Evolutionary conservation across 495 filamentous ascomycete genomes (phyloP).

Genomic region (Parachaetomium inaequale): DNA sequence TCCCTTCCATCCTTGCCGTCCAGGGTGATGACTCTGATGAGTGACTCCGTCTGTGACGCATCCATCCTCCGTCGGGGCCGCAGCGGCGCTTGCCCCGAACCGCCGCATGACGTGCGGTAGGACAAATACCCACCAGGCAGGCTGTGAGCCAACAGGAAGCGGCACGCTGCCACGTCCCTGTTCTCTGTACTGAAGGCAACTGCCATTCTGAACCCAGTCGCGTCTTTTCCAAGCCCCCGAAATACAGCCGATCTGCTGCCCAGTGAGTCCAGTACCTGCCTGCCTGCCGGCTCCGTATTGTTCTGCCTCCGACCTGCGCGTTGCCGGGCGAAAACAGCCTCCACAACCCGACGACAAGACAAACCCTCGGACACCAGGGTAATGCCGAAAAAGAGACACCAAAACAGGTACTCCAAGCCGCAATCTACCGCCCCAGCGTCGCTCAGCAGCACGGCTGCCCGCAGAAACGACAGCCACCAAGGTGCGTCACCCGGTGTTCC

Average conservation of each 20-base stretch:
- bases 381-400: slow-evolving; percentile 57
- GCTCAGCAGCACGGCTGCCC: slow-evolving; percentile 31
- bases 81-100: slow-evolving; percentile 1
- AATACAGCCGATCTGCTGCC: neutral
- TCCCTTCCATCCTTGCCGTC: neutral
- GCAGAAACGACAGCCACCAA: slow-evolving; percentile 25
- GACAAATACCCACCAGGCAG: slow-evolving; percentile 2
- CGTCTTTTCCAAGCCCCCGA: neutral
- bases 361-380: neutral
- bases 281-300: neutral
- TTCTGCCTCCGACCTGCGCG: neutral
- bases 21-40: neutral
- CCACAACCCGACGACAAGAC: neutral
- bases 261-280: no score
- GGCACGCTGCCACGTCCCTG: neutral
- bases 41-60: slow-evolving; percentile 5
- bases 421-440: slow-evolving; percentile 48
- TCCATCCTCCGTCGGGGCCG: slow-evolving; percentile 8
- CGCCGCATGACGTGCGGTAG: slow-evolving; percentile 13
- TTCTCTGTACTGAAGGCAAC: neutral
- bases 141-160: slow-evolving; percentile 7
- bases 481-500: slow-evolving; percentile 19
- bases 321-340: neutral
- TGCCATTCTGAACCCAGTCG: neutral
- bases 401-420: slow-evolving; percentile 49